These are phyloP conservation scores for Pyrenula massariospora DNA, from an alignment of 495 filamentous ascomycete genomes.

Conservation along the genomic window DNA sequence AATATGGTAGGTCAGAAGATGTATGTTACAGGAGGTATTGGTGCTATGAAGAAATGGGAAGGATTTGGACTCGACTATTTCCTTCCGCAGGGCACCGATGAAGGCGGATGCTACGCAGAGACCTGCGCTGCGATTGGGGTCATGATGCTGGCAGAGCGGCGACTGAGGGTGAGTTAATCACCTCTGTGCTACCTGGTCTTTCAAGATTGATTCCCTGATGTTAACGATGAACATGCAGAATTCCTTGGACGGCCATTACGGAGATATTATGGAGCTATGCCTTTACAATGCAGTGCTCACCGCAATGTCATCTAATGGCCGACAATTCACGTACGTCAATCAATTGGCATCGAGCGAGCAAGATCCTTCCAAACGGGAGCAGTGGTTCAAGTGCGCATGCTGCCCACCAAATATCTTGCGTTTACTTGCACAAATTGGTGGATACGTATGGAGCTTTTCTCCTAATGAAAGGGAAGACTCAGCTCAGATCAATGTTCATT, in stretches of 20 bases:
- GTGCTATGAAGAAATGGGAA: conserved; percentile 47
- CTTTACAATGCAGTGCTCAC: conserved; percentile 50
- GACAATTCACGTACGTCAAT: conserved; percentile 42
- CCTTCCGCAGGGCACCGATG: conserved; percentile 41
- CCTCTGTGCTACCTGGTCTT: neutral
- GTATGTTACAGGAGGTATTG: conserved; percentile 50
- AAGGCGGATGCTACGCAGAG: conserved; percentile 51
- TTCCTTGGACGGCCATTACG: conserved; percentile 37
- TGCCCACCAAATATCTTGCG: conserved; percentile 47
- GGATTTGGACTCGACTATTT: conserved; percentile 51
- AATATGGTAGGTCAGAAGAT: conserved; percentile 49
- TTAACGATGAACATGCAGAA: conserved; percentile 20
- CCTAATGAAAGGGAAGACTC: conserved; percentile 9
- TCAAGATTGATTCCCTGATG: neutral
- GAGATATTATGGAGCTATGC: conserved; percentile 47
- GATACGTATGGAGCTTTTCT: conserved; percentile 36
- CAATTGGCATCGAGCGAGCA: conserved; percentile 38
- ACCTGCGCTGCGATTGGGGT: conserved; percentile 50
- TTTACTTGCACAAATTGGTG: conserved; percentile 38
- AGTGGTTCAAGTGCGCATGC: conserved; percentile 46
- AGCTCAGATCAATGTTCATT: conserved; percentile 33
- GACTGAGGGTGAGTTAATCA: conserved; percentile 26
- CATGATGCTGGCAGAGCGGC: conserved; percentile 45
- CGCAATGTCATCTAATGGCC: conserved; percentile 17
- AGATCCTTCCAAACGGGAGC: conserved; percentile 23